phyloP scores from a whole-genome alignment of 2,329 filamentous ascomycete species.

The Penicillium crustosum region DNA sequence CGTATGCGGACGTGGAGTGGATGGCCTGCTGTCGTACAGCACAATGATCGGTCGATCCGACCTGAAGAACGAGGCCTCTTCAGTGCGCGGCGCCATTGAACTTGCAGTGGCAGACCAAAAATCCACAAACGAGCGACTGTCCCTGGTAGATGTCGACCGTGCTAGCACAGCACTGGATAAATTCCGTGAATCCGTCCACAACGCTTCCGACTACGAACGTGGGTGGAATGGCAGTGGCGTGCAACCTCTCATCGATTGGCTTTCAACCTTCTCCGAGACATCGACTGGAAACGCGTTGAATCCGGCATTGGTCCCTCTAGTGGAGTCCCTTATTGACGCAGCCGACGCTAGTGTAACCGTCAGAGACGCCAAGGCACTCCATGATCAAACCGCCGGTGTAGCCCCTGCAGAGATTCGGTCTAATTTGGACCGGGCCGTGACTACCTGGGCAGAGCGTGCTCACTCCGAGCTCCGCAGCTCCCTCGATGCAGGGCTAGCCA shows the following conservation, averaged over 20 bases:
- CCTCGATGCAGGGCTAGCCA: constrained; percentile 73
- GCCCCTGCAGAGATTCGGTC: constrained; percentile 47
- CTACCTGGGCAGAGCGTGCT: constrained; percentile 73
- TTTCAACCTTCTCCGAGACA: constrained; percentile 40
- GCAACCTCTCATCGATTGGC: constrained; percentile 64
- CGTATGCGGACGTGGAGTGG: constrained; percentile 70
- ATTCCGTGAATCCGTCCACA: constrained; percentile 67
- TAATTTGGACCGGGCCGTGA: constrained; percentile 60
- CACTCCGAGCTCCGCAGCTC: constrained; percentile 81
- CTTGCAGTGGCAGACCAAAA: constrained; percentile 49
- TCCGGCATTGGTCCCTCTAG: constrained; percentile 63
- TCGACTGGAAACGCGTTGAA: constrained; percentile 56
- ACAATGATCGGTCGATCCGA: constrained; percentile 33
- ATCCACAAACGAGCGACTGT: constrained; percentile 32
- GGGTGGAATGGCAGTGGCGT: constrained; percentile 73
- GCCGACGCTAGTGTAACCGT: constrained; percentile 35
- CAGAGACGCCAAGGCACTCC: constrained; percentile 31
- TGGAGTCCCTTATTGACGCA: constrained; percentile 62
- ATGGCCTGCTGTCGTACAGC: constrained; percentile 55
- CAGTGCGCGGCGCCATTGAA: constrained; percentile 40
- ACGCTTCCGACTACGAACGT: constrained; percentile 70
- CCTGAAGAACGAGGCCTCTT: constrained; percentile 31
- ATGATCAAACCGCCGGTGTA: constrained; percentile 33
- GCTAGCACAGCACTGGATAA: constrained; percentile 64
- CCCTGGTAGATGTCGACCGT: constrained; percentile 62